A percentile compares a stretch with the other conserved stretches of the same genome.
Conservation (phyloP, 2,329 filamentous ascomycete species). For the Botrytis aclada region DNA sequence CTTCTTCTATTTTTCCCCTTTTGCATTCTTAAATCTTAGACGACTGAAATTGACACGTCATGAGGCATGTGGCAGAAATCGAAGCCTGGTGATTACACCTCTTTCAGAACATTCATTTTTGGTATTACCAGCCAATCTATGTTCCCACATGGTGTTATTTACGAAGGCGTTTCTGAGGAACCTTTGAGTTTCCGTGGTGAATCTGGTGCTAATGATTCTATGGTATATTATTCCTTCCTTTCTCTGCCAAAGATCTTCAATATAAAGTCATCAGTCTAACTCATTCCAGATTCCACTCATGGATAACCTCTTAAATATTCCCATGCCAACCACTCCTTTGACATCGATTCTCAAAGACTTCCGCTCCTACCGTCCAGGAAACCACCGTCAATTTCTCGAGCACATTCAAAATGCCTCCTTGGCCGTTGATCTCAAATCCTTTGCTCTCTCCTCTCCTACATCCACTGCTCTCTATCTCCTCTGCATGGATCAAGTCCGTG, state of each 20-base stretch:
- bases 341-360: slow-evolving; percentile 88
- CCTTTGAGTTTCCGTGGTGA: slow-evolving; percentile 85
- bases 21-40: slow-evolving; percentile 12
- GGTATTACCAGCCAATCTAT: slow-evolving; percentile 91
- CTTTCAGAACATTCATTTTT: slow-evolving; percentile 95
- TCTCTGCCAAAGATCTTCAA: not conserved
- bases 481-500: slow-evolving; percentile 70
- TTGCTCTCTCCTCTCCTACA: slow-evolving; percentile 52
- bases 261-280: not conserved
- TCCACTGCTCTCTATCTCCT: slow-evolving; percentile 61
- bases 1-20: not conserved
- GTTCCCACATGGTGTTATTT: slow-evolving; percentile 89
- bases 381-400: slow-evolving; percentile 81
- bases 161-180: slow-evolving; percentile 75
- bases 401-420: slow-evolving; percentile 57
- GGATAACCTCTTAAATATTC: slow-evolving; percentile 80
- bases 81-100: slow-evolving; percentile 78
- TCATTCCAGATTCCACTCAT: slow-evolving; percentile 67
- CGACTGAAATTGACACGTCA: slow-evolving; percentile 34
- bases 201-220: slow-evolving; percentile 90
- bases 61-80: slow-evolving; percentile 85
- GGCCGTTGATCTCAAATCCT: slow-evolving; percentile 55
- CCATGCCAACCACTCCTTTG: slow-evolving; percentile 85
- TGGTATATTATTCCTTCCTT: slow-evolving; percentile 47
- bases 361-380: slow-evolving; percentile 80